A percentile compares a stretch with the other conserved stretches of the same genome.
Evolutionary conservation across 768 basidiomycete genomes (phyloP).

Genomic region (Phanerochaete carnosa): DNA sequence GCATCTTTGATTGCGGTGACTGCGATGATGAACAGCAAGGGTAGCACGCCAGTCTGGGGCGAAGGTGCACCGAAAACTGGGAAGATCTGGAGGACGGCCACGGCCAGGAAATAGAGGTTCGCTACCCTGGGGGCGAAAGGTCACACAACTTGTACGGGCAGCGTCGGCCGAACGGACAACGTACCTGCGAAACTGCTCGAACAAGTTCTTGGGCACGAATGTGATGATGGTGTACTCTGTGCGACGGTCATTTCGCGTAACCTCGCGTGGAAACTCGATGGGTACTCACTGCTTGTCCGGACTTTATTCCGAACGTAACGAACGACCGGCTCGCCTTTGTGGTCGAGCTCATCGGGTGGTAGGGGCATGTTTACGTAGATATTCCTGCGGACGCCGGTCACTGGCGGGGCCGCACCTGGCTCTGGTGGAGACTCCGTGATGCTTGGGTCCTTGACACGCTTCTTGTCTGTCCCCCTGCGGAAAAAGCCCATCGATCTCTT

Average conservation of each 20-base stretch:
- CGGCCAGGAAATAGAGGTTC: constrained; percentile 86
- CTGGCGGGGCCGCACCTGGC: constrained; percentile 28
- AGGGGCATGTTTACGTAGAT: constrained; percentile 79
- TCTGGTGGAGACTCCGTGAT: constrained; percentile 24
- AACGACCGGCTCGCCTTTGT: constrained; percentile 69
- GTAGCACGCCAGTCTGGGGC: constrained; percentile 78
- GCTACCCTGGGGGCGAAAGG: constrained; percentile 58
- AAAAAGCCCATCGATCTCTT: constrained; percentile 60
- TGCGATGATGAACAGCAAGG: constrained; percentile 79
- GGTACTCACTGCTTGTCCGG: constrained; percentile 79
- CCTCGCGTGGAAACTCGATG: constrained; percentile 1
- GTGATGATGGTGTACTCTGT: constrained; percentile 88
- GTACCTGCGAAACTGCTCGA: constrained; percentile 90
- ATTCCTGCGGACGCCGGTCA: constrained; percentile 58
- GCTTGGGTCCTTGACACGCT: constrained; percentile 25
- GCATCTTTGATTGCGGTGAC: constrained; percentile 96
- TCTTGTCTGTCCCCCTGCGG: constrained; percentile 45
- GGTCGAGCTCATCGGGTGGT: constrained; percentile 60
- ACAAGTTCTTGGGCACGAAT: constrained; percentile 92
- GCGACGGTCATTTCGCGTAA: neutral
- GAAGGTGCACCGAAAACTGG: constrained; percentile 87
- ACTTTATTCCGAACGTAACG: constrained; percentile 94
- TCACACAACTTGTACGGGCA: constrained; percentile 1
- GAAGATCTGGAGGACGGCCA: constrained; percentile 88
- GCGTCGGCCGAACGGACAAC: constrained; percentile 18